A percentile compares a stretch with the other conserved stretches of the same genome.
These are phyloP conservation scores for Pyracantha coccinea DNA, from an alignment of 331 rosid genomes.

Conservation along the genomic window DNA sequence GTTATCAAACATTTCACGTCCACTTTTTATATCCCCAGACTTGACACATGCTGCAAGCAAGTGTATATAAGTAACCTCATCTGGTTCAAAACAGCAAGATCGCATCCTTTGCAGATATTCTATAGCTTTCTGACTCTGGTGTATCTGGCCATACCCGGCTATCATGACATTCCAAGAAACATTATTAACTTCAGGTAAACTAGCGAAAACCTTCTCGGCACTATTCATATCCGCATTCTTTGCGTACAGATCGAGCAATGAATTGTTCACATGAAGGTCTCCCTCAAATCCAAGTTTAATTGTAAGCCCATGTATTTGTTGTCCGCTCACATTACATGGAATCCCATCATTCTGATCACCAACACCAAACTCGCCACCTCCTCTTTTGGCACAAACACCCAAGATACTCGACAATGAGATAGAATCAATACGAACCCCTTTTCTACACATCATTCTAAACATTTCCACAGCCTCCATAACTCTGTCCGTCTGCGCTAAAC, in stretches of 20 bases:
- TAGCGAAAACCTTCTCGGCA: slow-evolving; percentile 47
- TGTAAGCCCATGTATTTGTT: slow-evolving; percentile 41
- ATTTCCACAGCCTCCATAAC: slow-evolving; percentile 42
- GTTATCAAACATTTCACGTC: slow-evolving; percentile 54
- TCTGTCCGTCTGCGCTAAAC: slow-evolving; percentile 36
- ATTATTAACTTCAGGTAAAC: slow-evolving; percentile 28
- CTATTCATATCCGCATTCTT: slow-evolving; percentile 53
- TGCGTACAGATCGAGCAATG: slow-evolving; percentile 70
- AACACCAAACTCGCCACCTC: slow-evolving; percentile 20
- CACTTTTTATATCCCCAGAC: slow-evolving; percentile 50
- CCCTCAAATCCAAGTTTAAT: slow-evolving; percentile 57
- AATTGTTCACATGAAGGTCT: slow-evolving; percentile 61
- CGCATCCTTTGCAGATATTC: slow-evolving; percentile 48
- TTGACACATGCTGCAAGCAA: slow-evolving; percentile 58
- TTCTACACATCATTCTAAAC: slow-evolving; percentile 60
- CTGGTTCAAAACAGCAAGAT: slow-evolving; percentile 43
- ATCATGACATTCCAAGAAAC: slow-evolving; percentile 87
- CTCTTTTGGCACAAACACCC: slow-evolving; percentile 50
- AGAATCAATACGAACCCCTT: slow-evolving; percentile 48
- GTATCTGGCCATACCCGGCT: slow-evolving; percentile 54
- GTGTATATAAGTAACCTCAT: slow-evolving; percentile 63
- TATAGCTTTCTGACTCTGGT: slow-evolving; percentile 38
- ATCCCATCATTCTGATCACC: slow-evolving; percentile 14
- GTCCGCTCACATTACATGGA: slow-evolving; percentile 29
- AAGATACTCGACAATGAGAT: slow-evolving; percentile 57